Percentiles rank a stretch among this genome's conserved stretches.
These are phyloP conservation scores for Castanea mollissima DNA, from an alignment of 306 rosid species.

Conservation along the genomic window DNA sequence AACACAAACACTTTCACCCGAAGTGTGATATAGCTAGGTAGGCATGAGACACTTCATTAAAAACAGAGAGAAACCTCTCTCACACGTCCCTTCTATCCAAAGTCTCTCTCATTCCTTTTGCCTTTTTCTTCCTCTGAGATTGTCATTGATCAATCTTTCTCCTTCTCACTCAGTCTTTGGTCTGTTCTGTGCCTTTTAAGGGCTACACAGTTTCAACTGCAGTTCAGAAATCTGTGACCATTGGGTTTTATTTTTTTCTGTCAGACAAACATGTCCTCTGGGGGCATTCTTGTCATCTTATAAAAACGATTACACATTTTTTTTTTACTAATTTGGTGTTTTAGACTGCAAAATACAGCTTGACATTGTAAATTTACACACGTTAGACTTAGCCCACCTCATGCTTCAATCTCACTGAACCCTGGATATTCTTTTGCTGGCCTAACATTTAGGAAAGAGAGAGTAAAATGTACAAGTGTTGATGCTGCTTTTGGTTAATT, in stretches of 20 bases:
- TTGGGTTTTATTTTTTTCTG: constrained; percentile 15
- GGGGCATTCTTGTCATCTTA: neutral
- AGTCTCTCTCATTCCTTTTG: constrained; percentile 71
- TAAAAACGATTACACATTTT: neutral
- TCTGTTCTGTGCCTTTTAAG: neutral
- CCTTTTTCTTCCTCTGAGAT: constrained; percentile 38
- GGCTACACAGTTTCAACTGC: constrained; percentile 43
- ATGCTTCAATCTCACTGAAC: no score
- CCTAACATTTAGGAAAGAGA: no score
- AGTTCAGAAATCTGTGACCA: constrained; percentile 33
- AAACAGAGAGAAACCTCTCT: constrained; percentile 1
- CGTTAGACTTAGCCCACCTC: no score
- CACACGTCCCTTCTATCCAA: constrained; percentile 37
- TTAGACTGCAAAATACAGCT: neutral
- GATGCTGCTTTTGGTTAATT: no score
- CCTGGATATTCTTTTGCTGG: no score
- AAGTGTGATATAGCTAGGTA: neutral
- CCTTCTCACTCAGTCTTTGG: neutral
- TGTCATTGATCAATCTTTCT: constrained; percentile 44
- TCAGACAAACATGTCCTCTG: neutral
- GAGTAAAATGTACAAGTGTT: no score
- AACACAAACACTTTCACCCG: no score
- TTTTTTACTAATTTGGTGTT: neutral
- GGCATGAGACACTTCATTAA: constrained; percentile 36
- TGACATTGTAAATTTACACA: neutral